Conservation (phyloP, 768 basidiomycete genomes). For the Coprinopsis sp. region DNA sequence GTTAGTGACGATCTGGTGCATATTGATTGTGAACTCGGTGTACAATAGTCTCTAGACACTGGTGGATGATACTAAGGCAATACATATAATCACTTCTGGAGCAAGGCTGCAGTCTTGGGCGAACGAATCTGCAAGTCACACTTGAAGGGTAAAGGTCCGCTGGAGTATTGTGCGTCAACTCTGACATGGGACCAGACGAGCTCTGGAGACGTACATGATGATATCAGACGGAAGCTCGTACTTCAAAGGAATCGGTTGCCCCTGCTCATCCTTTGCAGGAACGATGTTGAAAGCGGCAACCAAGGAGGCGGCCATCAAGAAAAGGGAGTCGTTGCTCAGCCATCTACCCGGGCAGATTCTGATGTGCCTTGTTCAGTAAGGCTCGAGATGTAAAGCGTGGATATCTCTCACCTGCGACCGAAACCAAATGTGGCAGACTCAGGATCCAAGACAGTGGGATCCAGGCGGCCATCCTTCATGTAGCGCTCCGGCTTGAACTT, state of each 20-base stretch:
- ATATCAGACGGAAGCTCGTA: not conserved
- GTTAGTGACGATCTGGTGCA: too few species aligned
- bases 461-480: constrained; percentile 15
- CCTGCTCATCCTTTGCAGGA: not conserved
- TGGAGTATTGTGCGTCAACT: not conserved
- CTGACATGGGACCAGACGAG: not conserved
- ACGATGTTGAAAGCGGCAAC: constrained; percentile 3
- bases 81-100: not conserved
- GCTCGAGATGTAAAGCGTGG: not conserved
- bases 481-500: constrained; percentile 29
- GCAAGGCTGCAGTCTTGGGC: not conserved
- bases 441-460: constrained; percentile 11
- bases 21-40: too few species aligned
- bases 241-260: not conserved
- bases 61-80: not conserved
- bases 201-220: not conserved
- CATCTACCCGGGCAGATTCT: not conserved
- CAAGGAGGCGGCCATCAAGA: not conserved
- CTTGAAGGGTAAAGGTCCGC: not conserved
- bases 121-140: not conserved
- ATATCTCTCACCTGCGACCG: constrained; percentile 13
- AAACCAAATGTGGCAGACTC: constrained; percentile 19
- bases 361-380: too few species aligned
- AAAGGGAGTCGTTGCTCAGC: not conserved
- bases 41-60: too few species aligned